A percentile compares a stretch with the other conserved stretches of the same genome.
phyloP scores from a whole-genome alignment of 331 rosid species.

The Cydonia oblonga region DNA sequence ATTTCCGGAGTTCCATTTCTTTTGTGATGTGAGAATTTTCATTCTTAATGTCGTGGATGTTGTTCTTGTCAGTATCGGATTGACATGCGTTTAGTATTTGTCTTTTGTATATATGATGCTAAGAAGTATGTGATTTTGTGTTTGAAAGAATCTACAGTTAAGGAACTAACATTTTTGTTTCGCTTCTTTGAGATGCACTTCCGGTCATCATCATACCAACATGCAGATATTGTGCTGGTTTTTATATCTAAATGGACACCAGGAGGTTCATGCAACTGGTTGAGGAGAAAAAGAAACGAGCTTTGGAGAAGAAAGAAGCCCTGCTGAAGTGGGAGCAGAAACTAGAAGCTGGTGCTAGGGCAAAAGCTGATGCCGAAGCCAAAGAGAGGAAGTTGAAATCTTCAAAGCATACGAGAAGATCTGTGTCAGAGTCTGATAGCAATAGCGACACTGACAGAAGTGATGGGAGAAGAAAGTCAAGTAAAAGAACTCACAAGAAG shows the following conservation, averaged over 20 bases:
- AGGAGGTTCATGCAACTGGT: conserved; percentile 78
- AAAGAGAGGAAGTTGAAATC: conserved; percentile 54
- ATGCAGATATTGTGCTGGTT: conserved; percentile 77
- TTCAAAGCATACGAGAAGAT: conserved; percentile 51
- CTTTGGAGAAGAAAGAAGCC: conserved; percentile 88
- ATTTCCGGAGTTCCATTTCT: background rate
- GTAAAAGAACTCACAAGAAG: conserved; percentile 52
- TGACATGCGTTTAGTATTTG: background rate
- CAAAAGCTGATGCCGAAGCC: conserved; percentile 68
- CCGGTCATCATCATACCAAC: conserved; percentile 69
- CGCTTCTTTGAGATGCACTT: conserved; percentile 99
- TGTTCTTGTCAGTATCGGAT: background rate
- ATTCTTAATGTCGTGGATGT: background rate
- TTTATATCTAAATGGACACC: conserved; percentile 59
- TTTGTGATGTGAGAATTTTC: background rate
- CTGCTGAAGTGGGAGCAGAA: conserved; percentile 93
- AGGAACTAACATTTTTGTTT: conserved; percentile 80
- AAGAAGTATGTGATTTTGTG: background rate
- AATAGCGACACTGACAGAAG: conserved; percentile 38
- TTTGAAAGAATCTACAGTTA: conserved; percentile 8
- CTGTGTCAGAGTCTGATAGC: conserved; percentile 36
- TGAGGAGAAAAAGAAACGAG: conserved; percentile 86
- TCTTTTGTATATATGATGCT: background rate
- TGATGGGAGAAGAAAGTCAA: conserved; percentile 34
- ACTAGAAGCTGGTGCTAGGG: conserved; percentile 75